Evolutionary conservation across 1,139 yeast genomes (phyloP).

Genomic region (Oligophagozyma castellii): DNA sequence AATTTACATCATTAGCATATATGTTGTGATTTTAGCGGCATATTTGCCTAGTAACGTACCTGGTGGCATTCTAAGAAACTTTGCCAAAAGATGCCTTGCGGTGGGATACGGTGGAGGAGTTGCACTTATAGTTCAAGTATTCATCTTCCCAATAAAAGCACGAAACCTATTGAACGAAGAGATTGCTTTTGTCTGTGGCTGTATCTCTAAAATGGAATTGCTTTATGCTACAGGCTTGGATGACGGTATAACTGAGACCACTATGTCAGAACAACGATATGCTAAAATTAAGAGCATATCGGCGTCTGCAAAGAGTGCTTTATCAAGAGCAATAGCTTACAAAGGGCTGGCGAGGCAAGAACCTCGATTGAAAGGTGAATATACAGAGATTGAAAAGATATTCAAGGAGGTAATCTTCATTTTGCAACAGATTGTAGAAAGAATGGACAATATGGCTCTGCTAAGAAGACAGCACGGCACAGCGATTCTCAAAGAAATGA

Average conservation of each 20-base stretch:
- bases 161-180: conserved; percentile 31
- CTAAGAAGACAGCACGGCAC: conserved; percentile 33
- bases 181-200: conserved; percentile 28
- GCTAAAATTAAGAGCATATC: conserved; percentile 22
- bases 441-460: conserved; percentile 33
- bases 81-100: conserved; percentile 36
- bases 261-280: conserved; percentile 20
- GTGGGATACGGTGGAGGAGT: conserved; percentile 37
- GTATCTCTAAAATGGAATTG: conserved; percentile 28
- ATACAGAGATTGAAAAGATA: conserved; percentile 27
- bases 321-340: conserved; percentile 30
- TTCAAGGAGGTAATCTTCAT: conserved; percentile 34
- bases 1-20: conserved; percentile 33
- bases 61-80: conserved; percentile 31
- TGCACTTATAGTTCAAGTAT: conserved; percentile 32
- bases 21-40: conserved; percentile 32
- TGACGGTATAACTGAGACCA: conserved; percentile 21
- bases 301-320: conserved; percentile 27
- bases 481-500: conserved; percentile 32
- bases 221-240: conserved; percentile 31
- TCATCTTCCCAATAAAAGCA: conserved; percentile 35
- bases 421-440: conserved; percentile 33
- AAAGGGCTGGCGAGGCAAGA: conserved; percentile 32
- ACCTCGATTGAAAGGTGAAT: conserved; percentile 35
- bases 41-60: conserved; percentile 28